A percentile compares a stretch with the other conserved stretches of the same genome.
Conservation (phyloP, 345 rosid genomes). For the Eucalyptus rudis region DNA sequence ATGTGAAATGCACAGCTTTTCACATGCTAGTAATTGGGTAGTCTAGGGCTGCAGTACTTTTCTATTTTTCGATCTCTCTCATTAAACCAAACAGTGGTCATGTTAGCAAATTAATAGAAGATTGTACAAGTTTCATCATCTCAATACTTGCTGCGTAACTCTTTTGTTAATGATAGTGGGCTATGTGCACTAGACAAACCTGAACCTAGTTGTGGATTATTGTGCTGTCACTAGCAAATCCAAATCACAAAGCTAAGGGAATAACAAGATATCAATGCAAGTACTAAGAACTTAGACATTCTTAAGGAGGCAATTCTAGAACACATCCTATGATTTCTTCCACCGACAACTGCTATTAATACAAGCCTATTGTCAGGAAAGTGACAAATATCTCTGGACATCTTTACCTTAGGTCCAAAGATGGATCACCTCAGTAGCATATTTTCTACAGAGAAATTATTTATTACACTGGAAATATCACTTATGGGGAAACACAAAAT, state of each 20-base stretch:
- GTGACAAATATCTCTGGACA: not conserved
- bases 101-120: not conserved
- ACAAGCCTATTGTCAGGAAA: no score
- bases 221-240: not conserved
- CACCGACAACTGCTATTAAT: not conserved
- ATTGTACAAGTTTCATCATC: not conserved
- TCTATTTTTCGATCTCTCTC: not conserved
- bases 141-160: not conserved
- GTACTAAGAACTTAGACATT: not conserved
- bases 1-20: no score
- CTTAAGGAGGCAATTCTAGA: no score
- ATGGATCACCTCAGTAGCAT: no score
- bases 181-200: not conserved
- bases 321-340: not conserved
- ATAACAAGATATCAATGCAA: not conserved
- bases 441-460: no score
- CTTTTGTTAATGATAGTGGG: no score
- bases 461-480: no score
- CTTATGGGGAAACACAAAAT: no score
- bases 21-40: not conserved
- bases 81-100: not conserved
- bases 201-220: not conserved
- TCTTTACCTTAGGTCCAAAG: no score
- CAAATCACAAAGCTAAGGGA: not conserved
- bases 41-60: not conserved